Conservation (phyloP, 805 yeast genomes). For the Candida maesae region DNA sequence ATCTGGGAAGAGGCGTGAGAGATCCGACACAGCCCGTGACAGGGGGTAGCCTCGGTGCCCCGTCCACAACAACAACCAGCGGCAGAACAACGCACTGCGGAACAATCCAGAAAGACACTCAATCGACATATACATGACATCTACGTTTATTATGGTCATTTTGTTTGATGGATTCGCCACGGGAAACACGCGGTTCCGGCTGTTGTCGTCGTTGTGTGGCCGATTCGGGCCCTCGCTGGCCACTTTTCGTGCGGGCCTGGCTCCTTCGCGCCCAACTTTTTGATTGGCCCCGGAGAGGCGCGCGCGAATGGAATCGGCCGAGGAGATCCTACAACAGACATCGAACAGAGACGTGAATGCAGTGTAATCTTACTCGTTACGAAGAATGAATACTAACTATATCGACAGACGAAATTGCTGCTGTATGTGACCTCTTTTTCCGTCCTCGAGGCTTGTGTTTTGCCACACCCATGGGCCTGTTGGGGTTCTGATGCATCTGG, state of each 20-base stretch:
- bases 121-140: too few species aligned
- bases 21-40: slow-evolving; percentile 2
- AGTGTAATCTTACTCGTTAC: neutral
- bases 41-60: too few species aligned
- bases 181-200: neutral
- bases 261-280: slow-evolving; percentile 1
- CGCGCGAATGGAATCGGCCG: too few species aligned
- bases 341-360: too few species aligned
- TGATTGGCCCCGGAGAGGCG: slow-evolving; percentile 1
- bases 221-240: neutral
- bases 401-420: slow-evolving; percentile 17
- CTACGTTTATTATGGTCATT: too few species aligned
- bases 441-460: neutral
- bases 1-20: too few species aligned
- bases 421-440: slow-evolving; percentile 6
- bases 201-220: neutral
- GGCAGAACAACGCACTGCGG: too few species aligned
- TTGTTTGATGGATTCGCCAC: neutral
- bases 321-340: too few species aligned
- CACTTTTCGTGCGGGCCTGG: slow-evolving; percentile 1
- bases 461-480: too few species aligned
- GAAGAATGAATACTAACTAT: slow-evolving; percentile 11
- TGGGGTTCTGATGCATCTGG: too few species aligned
- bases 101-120: too few species aligned
- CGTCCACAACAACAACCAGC: too few species aligned